Evolutionary conservation across 305 asterid genomes (phyloP).

Genomic region (Rubia peregrina): DNA sequence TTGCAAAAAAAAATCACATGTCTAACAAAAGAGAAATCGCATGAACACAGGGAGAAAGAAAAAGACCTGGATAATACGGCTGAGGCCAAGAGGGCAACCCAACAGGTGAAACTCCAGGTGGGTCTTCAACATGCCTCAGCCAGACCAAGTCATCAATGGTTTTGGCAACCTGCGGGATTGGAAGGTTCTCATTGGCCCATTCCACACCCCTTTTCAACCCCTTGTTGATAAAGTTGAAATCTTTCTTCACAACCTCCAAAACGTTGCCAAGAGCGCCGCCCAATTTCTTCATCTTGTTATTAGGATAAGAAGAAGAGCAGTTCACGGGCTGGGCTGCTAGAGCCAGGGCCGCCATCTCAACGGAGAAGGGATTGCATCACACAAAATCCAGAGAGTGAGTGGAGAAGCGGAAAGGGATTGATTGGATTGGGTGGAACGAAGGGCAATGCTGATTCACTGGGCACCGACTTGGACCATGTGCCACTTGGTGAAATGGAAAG

Average conservation of each 20-base stretch:
- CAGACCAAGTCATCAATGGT: conserved; percentile 66
- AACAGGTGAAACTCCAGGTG: conserved; percentile 23
- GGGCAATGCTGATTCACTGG: not conserved
- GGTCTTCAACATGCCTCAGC: conserved; percentile 72
- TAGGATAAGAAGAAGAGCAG: conserved; percentile 1
- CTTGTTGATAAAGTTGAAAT: conserved; percentile 38
- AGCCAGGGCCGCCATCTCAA: conserved; percentile 21
- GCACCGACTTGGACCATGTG: conserved; percentile 2
- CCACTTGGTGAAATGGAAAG: not conserved
- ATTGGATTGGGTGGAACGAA: conserved; percentile 5
- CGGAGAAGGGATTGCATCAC: not conserved
- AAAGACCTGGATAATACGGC: conserved; percentile 72
- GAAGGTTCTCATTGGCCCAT: conserved; percentile 62
- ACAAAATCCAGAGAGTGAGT: not conserved
- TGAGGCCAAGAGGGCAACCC: conserved; percentile 62
- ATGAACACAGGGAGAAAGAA: not conserved
- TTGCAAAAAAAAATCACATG: not conserved
- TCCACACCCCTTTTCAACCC: conserved; percentile 52
- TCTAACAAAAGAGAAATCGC: not conserved
- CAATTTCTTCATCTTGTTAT: conserved; percentile 18
- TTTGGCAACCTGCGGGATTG: conserved; percentile 49
- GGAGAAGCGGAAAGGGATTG: not conserved
- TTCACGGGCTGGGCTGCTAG: conserved; percentile 12
- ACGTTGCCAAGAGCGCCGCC: conserved; percentile 45
- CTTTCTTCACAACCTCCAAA: conserved; percentile 56